Base-by-base conservation (phyloP, 1,284 basidiomycete genomes). In the Trichosporon sp. region DNA sequence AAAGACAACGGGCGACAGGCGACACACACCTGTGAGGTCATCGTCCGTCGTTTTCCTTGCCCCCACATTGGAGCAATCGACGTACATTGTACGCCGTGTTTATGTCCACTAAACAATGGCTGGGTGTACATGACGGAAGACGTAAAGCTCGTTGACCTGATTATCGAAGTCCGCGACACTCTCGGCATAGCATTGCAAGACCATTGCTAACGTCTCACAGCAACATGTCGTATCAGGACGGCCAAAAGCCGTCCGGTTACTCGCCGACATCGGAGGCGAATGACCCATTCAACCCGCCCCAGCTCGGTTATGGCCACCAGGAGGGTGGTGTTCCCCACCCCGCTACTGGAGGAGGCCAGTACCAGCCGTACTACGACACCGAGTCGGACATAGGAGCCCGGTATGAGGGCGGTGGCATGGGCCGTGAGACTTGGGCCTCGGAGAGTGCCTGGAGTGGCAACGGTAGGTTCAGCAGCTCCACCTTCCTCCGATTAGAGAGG, bases 351-450 rank as follows among this genome's bases (percentile, higher is more conserved):
- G 71, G 18, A 70, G 74, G 65, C 73, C 67, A 62, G 76, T 79
- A 80, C 66, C 75, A 76, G 85, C 68, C 81, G 77, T 90, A 90
- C 80, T 88, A 90, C 76, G 91, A 92, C 85, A 89, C 88, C 77
- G 91, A 92, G 73, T 89, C 89, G 42, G 91, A 91, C 74, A 84
- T 87, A 80, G 85, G 87, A 72, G 89, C 90, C 75, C 84, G 82
- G 15, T 81, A 78, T 62, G 79, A 81, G 38, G 80, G 80, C n/a
- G 82, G 82, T 65, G 82, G 82, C 44, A 77, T 77, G 75, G 82
- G 76, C 15, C 70, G 77, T 32, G 81, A 83, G 65, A 83, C 81
- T 1, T 83, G 80, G 80, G 79, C 79, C 18, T 81, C 79, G 63
- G 82, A 83, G 65, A 80, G 79, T 62, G 81, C 76, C 31, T 77